Conservation (phyloP, 768 basidiomycete species). For the Suillus subaureus region DNA sequence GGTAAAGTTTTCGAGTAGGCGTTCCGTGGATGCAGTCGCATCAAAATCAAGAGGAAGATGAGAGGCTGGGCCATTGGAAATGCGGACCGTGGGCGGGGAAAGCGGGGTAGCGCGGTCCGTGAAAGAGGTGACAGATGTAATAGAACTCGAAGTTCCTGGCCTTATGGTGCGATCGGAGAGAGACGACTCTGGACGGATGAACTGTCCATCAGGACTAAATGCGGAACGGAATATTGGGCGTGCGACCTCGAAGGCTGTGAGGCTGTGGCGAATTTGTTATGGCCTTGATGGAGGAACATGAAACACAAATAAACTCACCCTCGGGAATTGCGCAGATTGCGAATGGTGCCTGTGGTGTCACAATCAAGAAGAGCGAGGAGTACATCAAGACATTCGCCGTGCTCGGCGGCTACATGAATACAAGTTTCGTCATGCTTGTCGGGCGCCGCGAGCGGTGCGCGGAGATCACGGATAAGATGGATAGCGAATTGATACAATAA, state of each 20-base stretch:
- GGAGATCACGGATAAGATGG: slow-evolving; percentile 71
- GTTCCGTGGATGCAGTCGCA: slow-evolving; percentile 44
- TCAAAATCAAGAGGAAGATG: slow-evolving; percentile 47
- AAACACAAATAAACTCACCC: slow-evolving; percentile 50
- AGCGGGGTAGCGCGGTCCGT: slow-evolving; percentile 33
- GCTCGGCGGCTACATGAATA: slow-evolving; percentile 78
- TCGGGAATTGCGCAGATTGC: slow-evolving; percentile 66
- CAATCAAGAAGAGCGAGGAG: slow-evolving; percentile 65
- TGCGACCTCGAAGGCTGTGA: slow-evolving; percentile 69
- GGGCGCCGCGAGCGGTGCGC: slow-evolving; percentile 65
- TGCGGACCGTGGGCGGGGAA: slow-evolving; percentile 17
- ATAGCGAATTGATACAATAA: slow-evolving; percentile 59
- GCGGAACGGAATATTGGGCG: slow-evolving; percentile 66
- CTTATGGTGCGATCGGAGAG: slow-evolving; percentile 59
- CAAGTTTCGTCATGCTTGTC: slow-evolving; percentile 76
- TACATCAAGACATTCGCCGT: slow-evolving; percentile 65
- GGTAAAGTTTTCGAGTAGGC: slow-evolving; percentile 57
- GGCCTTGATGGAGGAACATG: slow-evolving; percentile 2
- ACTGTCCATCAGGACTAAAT: slow-evolving; percentile 55
- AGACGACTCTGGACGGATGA: slow-evolving; percentile 51
- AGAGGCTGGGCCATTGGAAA: slow-evolving; percentile 36
- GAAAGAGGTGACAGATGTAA: slow-evolving; percentile 52
- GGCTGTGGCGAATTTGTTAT: slow-evolving; percentile 34
- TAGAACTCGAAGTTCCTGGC: slow-evolving; percentile 41
- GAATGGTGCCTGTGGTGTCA: slow-evolving; percentile 56